Base-by-base conservation (phyloP, 495 filamentous ascomycete species). In the Aspergillus sclerotiicarbonarius region DNA sequence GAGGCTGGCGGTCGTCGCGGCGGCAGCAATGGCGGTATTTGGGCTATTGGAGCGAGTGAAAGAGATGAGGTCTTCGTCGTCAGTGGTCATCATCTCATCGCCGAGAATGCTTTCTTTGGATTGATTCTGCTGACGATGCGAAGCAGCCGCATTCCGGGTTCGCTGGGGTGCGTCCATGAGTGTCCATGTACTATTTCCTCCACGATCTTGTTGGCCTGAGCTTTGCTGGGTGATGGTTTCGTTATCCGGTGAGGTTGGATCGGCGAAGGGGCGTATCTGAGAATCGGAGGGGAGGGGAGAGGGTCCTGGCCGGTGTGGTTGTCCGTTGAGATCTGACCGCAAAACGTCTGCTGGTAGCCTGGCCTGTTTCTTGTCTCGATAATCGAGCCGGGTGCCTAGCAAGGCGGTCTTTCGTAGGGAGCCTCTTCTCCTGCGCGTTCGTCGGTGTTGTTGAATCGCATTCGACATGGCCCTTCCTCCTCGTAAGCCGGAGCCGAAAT, bases 331-430 rank as follows among this genome's bases (percentile, higher is more conserved):
- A 30, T 81, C 82, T 50, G 77, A 73, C 44, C 71, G 76, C 31
- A 76, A 58, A 1, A 73, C 63, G 48, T 80, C 81, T 18, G 55
- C 51, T 15, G 62, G 55, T 39, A 63, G 66, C 41, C 59, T 67
- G 45, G 55, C 54, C 30, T 57, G 54, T 57, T 75, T 84, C 67
- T 84, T 85, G 52, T 77, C 74, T 30, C 72, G 73, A 32, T 63
- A 67, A 44, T 79, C 76, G 10, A 78, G 60, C 16, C 88, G 83
- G 46, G 88, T 83, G 6, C 89, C 89, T 8, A 93, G 77, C 8
- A 93, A 72, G 21, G 90, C 90, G 3, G 90, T 89, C 62, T 93
- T 94, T 43, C 90, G 78, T 54, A 93, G 71, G 6, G 90, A 92
- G 6, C 90, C 88, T 60, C 88, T 86, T 44, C 92, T 86, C 56